These are phyloP conservation scores for Fusarium neocosmosporiellum DNA, from an alignment of 2,329 filamentous ascomycete species.

Conservation along the genomic window DNA sequence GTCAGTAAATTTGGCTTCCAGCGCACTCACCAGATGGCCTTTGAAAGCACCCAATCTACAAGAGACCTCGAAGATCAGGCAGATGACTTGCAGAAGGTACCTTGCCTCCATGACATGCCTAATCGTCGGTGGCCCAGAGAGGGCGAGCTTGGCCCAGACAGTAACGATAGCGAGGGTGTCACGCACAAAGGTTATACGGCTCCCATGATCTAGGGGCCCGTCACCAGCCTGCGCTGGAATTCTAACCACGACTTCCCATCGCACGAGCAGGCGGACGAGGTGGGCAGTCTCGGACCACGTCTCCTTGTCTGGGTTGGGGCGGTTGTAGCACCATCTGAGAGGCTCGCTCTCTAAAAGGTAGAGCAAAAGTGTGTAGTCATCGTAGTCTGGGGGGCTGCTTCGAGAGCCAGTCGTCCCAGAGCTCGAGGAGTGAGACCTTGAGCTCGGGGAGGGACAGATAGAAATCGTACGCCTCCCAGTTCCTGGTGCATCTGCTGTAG, in stretches of 20 bases:
- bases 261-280: slow-evolving; percentile 7
- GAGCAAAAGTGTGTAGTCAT: neutral
- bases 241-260: neutral
- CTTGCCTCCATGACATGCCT: too few relatives aligned
- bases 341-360: slow-evolving; percentile 1
- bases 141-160: neutral
- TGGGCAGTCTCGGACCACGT: slow-evolving; percentile 14
- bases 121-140: neutral
- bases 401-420: slow-evolving; percentile 15
- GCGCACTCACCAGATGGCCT: neutral
- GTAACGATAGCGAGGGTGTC: neutral
- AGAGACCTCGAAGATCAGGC: rapidly evolving
- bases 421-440: slow-evolving; percentile 2
- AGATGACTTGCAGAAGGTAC: neutral
- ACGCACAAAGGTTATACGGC: neutral
- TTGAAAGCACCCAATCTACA: too few relatives aligned
- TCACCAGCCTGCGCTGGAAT: neutral
- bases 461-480: neutral
- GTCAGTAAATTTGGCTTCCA: neutral
- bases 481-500: neutral
- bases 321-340: slow-evolving; percentile 3
- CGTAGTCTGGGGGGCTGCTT: neutral
- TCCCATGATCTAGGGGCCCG: neutral
- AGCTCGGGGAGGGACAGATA: neutral
- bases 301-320: slow-evolving; percentile 13